phyloP scores from a whole-genome alignment of 2,329 filamentous ascomycete species.

The Aspergillus awamori region DNA sequence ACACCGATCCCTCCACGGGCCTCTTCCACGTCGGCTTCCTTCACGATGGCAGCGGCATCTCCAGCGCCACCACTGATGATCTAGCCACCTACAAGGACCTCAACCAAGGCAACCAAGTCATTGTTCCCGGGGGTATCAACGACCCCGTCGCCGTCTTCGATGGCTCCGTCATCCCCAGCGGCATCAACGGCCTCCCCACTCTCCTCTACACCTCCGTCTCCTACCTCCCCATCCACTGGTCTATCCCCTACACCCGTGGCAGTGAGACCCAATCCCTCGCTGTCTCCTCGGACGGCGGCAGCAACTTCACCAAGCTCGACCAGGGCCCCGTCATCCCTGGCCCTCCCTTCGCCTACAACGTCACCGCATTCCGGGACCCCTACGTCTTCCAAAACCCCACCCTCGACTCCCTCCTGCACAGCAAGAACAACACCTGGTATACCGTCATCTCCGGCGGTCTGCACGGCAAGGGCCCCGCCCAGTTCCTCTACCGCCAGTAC shows the following conservation, averaged over 20 bases:
- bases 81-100: constrained; percentile 22
- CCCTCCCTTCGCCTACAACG: constrained; percentile 20
- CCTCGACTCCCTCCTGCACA: constrained; percentile 15
- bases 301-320: constrained; percentile 51
- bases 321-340: constrained; percentile 50
- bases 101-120: constrained; percentile 16
- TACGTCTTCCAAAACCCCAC: constrained; percentile 21
- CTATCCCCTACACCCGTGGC: constrained; percentile 46
- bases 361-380: constrained; percentile 26
- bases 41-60: constrained; percentile 20
- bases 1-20: constrained; percentile 23
- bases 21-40: constrained; percentile 26
- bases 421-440: constrained; percentile 22
- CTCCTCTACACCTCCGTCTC: constrained; percentile 53
- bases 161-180: constrained; percentile 22
- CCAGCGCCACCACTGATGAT: constrained; percentile 20
- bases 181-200: constrained; percentile 48
- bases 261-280: constrained; percentile 53
- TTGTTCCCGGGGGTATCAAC: constrained; percentile 21
- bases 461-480: constrained; percentile 18
- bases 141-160: constrained; percentile 25
- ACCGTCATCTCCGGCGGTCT: constrained; percentile 24
- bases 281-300: constrained; percentile 49
- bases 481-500: constrained; percentile 24
- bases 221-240: constrained; percentile 51